phyloP scores from a whole-genome alignment of 2,329 filamentous ascomycete genomes.

The Beauveria sp. region DNA sequence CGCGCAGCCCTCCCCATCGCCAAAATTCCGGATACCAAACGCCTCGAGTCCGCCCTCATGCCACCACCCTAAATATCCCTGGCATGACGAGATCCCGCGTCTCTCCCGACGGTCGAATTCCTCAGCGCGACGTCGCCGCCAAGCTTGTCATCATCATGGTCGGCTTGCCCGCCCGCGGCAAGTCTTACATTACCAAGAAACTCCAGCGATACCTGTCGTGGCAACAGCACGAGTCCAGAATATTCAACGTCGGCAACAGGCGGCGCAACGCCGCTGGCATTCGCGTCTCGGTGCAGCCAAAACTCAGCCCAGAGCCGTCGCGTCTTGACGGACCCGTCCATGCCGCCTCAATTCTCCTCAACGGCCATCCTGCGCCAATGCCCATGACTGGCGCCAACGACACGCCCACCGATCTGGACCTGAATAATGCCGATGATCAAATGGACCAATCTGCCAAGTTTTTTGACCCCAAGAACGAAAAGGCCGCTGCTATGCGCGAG shows the following conservation, averaged over 20 bases:
- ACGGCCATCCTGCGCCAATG: conserved; percentile 37
- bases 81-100: conserved; percentile 93
- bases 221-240: conserved; percentile 91
- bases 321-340: conserved; percentile 39
- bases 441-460: conserved; percentile 87
- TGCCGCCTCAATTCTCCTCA: conserved; percentile 51
- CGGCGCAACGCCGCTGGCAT: conserved; percentile 69
- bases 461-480: conserved; percentile 84
- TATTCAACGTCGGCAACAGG: conserved; percentile 96
- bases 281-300: conserved; percentile 28
- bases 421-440: conserved; percentile 21
- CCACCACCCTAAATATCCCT: conserved; percentile 93
- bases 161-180: conserved; percentile 86
- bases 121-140: conserved; percentile 86
- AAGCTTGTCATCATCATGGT: conserved; percentile 99
- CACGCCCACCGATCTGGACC: conserved; percentile 32
- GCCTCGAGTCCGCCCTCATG: conserved; percentile 70
- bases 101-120: conserved; percentile 90
- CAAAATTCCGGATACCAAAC: conserved; percentile 72
- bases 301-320: conserved; percentile 26
- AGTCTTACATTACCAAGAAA: conserved; percentile 99
- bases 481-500: conserved; percentile 76
- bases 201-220: conserved; percentile 90
- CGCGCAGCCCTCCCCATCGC: conserved; percentile 54
- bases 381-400: conserved; percentile 22